Conservation (phyloP, 2,329 filamentous ascomycete species). For the Ophiostoma sp. region DNA sequence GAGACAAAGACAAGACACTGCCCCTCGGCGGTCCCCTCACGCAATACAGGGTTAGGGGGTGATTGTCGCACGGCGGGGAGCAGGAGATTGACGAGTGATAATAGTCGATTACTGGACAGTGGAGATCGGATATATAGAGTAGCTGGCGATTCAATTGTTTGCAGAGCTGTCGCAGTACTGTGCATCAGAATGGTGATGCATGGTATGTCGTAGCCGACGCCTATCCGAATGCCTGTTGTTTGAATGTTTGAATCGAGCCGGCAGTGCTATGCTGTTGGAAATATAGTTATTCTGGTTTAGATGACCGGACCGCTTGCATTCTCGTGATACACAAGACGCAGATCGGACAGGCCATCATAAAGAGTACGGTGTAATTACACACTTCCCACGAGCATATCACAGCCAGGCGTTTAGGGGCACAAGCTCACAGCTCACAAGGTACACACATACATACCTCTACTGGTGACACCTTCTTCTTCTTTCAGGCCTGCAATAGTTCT, state of each 20-base stretch:
- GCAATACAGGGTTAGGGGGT: conserved; percentile 13
- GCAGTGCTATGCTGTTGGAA: no score
- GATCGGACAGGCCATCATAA: background rate
- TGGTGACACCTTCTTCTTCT: background rate
- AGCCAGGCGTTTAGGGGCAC: background rate
- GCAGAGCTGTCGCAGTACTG: no score
- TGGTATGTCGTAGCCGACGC: background rate
- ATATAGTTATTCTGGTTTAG: background rate
- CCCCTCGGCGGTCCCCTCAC: background rate
- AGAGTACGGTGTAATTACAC: background rate
- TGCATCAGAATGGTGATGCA: background rate
- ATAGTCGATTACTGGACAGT: background rate
- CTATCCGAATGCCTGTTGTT: no score
- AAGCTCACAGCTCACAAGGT: background rate
- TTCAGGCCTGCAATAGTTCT: background rate
- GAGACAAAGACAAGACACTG: background rate
- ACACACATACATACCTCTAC: background rate
- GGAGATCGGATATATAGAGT: background rate
- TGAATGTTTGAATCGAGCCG: no score
- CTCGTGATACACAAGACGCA: conserved; percentile 1
- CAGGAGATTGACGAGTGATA: conserved; percentile 9
- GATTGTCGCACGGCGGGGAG: conserved; percentile 6
- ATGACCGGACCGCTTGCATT: background rate
- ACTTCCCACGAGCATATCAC: background rate
- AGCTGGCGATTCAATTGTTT: no score